phyloP scores from a whole-genome alignment of 176 grass and related monocot genomes.

The Carex kokanica region DNA sequence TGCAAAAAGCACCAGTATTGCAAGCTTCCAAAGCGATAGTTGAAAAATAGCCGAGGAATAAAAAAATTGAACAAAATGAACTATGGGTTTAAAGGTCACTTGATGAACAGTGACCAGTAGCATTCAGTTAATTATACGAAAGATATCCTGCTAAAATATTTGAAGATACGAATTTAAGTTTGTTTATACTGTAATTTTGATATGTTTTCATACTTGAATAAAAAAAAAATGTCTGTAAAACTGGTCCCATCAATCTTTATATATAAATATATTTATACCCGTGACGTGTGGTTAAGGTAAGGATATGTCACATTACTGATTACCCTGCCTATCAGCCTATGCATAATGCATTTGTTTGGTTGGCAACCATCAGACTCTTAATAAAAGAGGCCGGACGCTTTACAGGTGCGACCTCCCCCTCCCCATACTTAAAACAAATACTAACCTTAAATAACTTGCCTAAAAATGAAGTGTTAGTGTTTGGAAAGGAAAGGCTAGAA shows the following conservation, averaged over 20 bases:
- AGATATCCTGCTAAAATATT: not conserved
- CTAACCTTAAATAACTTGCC: not conserved
- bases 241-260: not conserved
- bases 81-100: not conserved
- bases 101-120: not conserved
- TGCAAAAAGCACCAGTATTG: not conserved
- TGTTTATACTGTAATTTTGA: not conserved
- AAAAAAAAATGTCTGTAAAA: not conserved
- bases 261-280: not conserved
- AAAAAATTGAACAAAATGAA: not conserved
- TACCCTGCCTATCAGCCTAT: not conserved
- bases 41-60: too few species aligned
- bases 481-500: not conserved
- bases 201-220: not conserved
- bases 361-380: not conserved
- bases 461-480: slow-evolving; percentile 4
- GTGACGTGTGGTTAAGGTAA: not conserved
- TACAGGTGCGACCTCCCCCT: slow-evolving; percentile 16
- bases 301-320: not conserved
- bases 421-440: not conserved
- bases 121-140: too few species aligned
- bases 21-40: too few species aligned
- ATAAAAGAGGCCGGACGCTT: not conserved
- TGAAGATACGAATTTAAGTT: not conserved
- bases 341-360: not conserved